Conservation (phyloP, 2,329 filamentous ascomycete genomes). For the Stagonosporopsis rhizophila region DNA sequence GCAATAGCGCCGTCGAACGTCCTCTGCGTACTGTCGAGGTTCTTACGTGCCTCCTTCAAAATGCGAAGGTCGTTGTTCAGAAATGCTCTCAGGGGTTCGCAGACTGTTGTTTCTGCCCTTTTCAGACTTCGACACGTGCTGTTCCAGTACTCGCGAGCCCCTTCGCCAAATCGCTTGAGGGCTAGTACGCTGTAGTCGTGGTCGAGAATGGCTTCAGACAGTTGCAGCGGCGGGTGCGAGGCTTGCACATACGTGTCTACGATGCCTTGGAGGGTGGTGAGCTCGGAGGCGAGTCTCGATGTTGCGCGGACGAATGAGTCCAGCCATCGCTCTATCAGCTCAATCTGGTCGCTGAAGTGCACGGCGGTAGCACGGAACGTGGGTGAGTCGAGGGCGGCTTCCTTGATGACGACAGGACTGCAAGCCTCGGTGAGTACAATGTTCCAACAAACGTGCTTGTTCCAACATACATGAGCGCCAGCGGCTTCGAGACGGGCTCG, state of each 20-base stretch:
- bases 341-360: constrained; percentile 91
- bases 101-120: constrained; percentile 76
- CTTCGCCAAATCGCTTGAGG: constrained; percentile 83
- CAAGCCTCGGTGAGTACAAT: constrained; percentile 16
- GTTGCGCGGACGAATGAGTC: constrained; percentile 72
- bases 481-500: constrained; percentile 50
- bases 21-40: constrained; percentile 81
- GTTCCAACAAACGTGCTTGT: background rate
- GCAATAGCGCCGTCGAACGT: constrained; percentile 81
- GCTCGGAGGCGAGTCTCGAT: constrained; percentile 67
- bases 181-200: constrained; percentile 94
- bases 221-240: constrained; percentile 73
- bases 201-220: constrained; percentile 86
- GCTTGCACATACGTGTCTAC: constrained; percentile 79
- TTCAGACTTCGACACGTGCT: constrained; percentile 76
- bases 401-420: constrained; percentile 85
- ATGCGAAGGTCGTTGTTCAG: constrained; percentile 78
- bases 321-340: constrained; percentile 91
- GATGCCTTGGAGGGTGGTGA: constrained; percentile 77
- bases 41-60: constrained; percentile 83
- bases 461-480: constrained; percentile 51
- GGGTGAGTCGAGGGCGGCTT: constrained; percentile 94
- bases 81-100: constrained; percentile 83
- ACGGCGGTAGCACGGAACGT: constrained; percentile 87
- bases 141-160: constrained; percentile 86